A percentile compares a stretch with the other conserved stretches of the same genome.
Evolutionary conservation across 2,329 filamentous ascomycete genomes (phyloP).

Genomic region (Elsinoe perseae): DNA sequence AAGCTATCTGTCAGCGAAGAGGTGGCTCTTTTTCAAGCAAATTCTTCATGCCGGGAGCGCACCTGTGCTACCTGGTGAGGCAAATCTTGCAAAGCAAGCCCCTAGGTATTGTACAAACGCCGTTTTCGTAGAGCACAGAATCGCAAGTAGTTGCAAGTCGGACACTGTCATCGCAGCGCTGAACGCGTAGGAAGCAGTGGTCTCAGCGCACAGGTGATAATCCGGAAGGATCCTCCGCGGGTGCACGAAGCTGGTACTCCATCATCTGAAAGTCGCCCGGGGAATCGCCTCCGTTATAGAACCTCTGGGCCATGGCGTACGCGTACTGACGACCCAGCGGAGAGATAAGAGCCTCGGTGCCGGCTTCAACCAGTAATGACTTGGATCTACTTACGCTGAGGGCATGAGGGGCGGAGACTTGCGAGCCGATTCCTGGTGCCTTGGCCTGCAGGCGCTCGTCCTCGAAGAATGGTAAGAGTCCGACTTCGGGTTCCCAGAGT

Average conservation of each 20-base stretch:
- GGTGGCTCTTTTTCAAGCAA: too few relatives aligned
- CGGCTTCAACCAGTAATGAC: background rate
- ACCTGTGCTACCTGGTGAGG: background rate
- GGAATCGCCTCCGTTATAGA: background rate
- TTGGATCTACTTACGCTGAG: background rate
- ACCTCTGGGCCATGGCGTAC: background rate
- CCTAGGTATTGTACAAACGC: slow-evolving; percentile 13
- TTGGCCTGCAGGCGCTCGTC: background rate
- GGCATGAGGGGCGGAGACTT: background rate
- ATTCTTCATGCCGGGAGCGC: too few relatives aligned
- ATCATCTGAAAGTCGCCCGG: background rate
- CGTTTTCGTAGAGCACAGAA: background rate
- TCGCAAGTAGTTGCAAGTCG: too few relatives aligned
- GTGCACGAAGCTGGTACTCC: background rate
- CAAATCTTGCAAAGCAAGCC: background rate
- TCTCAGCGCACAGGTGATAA: background rate
- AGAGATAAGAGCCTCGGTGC: background rate
- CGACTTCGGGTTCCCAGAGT: background rate
- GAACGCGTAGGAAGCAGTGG: too few relatives aligned
- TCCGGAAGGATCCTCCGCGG: background rate
- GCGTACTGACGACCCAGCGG: background rate
- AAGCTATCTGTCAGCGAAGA: background rate
- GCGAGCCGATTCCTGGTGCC: background rate
- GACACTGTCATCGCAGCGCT: too few relatives aligned
- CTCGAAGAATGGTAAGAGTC: background rate